These are phyloP conservation scores for Tuctoria greenei DNA, from an alignment of 176 grass and related monocot genomes.

Conservation along the genomic window DNA sequence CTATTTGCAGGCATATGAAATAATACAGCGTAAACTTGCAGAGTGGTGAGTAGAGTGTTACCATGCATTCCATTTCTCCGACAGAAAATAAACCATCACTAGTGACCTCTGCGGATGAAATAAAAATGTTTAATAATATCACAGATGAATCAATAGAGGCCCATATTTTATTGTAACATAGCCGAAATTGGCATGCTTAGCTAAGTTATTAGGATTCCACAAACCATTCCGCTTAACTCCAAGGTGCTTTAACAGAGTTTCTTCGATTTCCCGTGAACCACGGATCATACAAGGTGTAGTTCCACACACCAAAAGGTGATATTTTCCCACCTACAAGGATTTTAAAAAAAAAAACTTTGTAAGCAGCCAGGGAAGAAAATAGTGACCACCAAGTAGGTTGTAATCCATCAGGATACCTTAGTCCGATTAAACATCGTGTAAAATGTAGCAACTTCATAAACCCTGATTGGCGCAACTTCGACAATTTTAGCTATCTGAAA, in stretches of 20 bases:
- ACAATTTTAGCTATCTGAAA: slow-evolving; percentile 88
- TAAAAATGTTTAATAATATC: slow-evolving; percentile 27
- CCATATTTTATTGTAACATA: slow-evolving; percentile 12
- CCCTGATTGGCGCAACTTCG: slow-evolving; percentile 85
- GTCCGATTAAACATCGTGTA: slow-evolving; percentile 95
- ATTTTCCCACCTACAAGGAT: slow-evolving; percentile 79
- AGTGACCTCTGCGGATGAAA: slow-evolving; percentile 74
- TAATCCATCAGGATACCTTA: slow-evolving; percentile 58
- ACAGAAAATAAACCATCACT: slow-evolving; percentile 96
- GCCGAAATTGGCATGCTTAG: neutral
- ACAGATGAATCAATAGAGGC: neutral
- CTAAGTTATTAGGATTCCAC: slow-evolving; percentile 29
- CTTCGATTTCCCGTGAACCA: slow-evolving; percentile 90
- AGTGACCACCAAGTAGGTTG: slow-evolving; percentile 1
- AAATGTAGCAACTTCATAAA: slow-evolving; percentile 99
- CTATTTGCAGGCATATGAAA: neutral
- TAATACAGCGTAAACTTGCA: neutral
- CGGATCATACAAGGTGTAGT: slow-evolving; percentile 99
- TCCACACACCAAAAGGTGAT: slow-evolving; percentile 96
- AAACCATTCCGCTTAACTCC: slow-evolving; percentile 95
- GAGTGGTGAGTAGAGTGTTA: slow-evolving; percentile 4
- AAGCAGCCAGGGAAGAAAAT: neutral
- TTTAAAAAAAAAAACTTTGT: neutral
- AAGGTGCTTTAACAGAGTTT: slow-evolving; percentile 81
- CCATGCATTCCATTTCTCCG: slow-evolving; percentile 99